Conservation (phyloP, 1,284 basidiomycete genomes). For the Mycena citricolor region DNA sequence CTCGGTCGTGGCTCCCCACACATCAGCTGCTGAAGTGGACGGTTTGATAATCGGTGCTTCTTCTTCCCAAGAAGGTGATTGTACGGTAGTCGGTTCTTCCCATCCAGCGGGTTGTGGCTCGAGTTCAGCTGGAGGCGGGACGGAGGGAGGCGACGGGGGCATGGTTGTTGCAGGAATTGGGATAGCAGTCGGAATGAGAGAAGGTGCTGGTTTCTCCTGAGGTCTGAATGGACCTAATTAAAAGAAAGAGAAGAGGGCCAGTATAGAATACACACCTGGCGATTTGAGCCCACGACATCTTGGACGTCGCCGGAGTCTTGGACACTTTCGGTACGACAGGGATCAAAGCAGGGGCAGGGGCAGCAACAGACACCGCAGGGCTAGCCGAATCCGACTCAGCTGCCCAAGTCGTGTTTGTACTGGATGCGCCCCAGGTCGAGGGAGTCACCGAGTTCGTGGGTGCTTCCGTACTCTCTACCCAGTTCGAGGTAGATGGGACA, state of each 20-base stretch:
- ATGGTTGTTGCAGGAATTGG: slow-evolving; percentile 30
- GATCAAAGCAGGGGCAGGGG: no score
- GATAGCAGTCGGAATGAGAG: slow-evolving; percentile 28
- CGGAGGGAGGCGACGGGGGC: slow-evolving; percentile 31
- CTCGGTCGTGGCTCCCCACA: slow-evolving; percentile 35
- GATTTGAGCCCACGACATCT: slow-evolving; percentile 80
- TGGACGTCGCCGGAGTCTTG: slow-evolving; percentile 68
- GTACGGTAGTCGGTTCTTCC: slow-evolving; percentile 76
- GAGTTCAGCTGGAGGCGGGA: slow-evolving; percentile 28
- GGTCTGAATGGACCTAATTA: slow-evolving; percentile 34
- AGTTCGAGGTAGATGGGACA: slow-evolving; percentile 8
- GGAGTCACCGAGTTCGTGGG: slow-evolving; percentile 28
- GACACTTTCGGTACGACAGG: slow-evolving; percentile 37
- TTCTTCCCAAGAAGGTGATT: slow-evolving; percentile 73
- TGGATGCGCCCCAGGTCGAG: slow-evolving; percentile 37
- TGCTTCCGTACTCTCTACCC: slow-evolving; percentile 16
- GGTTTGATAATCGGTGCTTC: slow-evolving; percentile 50
- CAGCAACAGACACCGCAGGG: no score
- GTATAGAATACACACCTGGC: slow-evolving; percentile 57
- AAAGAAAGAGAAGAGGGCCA: no score
- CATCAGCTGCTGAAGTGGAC: slow-evolving; percentile 37
- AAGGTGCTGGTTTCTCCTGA: slow-evolving; percentile 53
- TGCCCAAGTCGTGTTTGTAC: slow-evolving; percentile 29
- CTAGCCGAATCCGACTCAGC: slow-evolving; percentile 36
- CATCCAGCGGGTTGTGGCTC: slow-evolving; percentile 43